These are phyloP conservation scores for Hydnomerulius pinastri DNA, from an alignment of 768 basidiomycete genomes.

Conservation along the genomic window DNA sequence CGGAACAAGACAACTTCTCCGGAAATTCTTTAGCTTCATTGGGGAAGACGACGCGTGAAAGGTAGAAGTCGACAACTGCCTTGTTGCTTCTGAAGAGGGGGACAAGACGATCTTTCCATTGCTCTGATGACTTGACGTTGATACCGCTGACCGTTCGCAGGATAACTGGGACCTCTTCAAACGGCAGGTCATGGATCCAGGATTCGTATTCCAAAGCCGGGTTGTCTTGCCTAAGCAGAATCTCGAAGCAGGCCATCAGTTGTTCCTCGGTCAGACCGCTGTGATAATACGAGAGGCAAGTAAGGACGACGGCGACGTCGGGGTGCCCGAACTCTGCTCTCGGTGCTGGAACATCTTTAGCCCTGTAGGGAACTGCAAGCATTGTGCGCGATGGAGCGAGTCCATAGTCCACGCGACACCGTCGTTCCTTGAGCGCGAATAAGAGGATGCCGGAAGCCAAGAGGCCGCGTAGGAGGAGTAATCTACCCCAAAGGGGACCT, in stretches of 20 bases:
- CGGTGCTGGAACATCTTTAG: conserved; percentile 49
- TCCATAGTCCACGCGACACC: conserved; percentile 57
- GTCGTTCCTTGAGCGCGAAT: conserved; percentile 37
- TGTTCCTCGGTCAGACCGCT: conserved; percentile 43
- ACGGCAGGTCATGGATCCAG: conserved; percentile 33
- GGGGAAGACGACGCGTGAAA: conserved; percentile 49
- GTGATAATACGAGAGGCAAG: conserved; percentile 53
- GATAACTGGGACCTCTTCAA: conserved; percentile 25
- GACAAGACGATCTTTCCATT: conserved; percentile 27
- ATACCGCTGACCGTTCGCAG: conserved; percentile 40
- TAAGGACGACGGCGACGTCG: conserved; percentile 46
- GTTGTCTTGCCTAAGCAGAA: conserved; percentile 42
- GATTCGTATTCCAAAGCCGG: conserved; percentile 41
- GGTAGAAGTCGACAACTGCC: conserved; percentile 47
- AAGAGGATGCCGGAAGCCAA: conserved; percentile 42
- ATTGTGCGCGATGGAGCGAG: conserved; percentile 42
- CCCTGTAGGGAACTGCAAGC: conserved; percentile 55
- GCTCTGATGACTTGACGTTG: conserved; percentile 42
- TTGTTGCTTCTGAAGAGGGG: conserved; percentile 41
- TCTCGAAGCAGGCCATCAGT: conserved; percentile 37
- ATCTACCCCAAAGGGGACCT: conserved; percentile 30
- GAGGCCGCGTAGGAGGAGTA: conserved; percentile 49
- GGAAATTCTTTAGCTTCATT: conserved; percentile 51
- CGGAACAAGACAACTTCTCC: conserved; percentile 47
- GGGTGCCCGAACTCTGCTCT: conserved; percentile 56